phyloP scores from a whole-genome alignment of 257 asterid genomes.

The Buddleja alternifolia region DNA sequence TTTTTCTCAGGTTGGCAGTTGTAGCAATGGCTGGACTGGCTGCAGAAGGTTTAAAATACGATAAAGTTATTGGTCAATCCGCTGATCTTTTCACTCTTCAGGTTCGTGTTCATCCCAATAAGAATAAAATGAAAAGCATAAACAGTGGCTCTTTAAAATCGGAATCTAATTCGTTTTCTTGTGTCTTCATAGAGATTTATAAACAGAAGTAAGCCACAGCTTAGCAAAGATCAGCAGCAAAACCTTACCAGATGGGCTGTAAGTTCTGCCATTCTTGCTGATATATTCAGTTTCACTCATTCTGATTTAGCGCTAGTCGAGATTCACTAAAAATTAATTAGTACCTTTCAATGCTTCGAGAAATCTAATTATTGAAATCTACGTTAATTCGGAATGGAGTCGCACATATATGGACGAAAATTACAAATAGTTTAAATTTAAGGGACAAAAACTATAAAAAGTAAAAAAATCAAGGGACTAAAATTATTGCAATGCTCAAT shows the following conservation, averaged over 20 bases:
- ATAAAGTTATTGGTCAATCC: slow-evolving; percentile 91
- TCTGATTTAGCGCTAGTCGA: too few relatives aligned
- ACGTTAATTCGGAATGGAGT: too few relatives aligned
- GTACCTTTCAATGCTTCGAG: too few relatives aligned
- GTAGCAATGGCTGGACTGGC: slow-evolving; percentile 98
- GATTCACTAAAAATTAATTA: too few relatives aligned
- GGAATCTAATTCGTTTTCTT: slow-evolving; percentile 11
- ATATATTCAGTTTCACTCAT: too few relatives aligned
- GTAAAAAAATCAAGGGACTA: too few relatives aligned
- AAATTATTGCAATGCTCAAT: too few relatives aligned
- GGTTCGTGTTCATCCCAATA: slow-evolving; percentile 44
- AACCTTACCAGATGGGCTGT: slow-evolving; percentile 99
- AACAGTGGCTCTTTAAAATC: not conserved
- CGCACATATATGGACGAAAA: too few relatives aligned
- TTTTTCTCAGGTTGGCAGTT: slow-evolving; percentile 74
- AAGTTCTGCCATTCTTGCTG: slow-evolving; percentile 31
- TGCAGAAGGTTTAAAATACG: slow-evolving; percentile 92
- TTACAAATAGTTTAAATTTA: too few relatives aligned
- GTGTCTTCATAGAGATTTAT: slow-evolving; percentile 73
- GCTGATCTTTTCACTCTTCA: slow-evolving; percentile 95
- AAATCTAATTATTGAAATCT: too few relatives aligned
- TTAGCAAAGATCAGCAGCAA: slow-evolving; percentile 93
- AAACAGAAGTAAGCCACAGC: slow-evolving; percentile 82
- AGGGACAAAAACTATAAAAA: too few relatives aligned
- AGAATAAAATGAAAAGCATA: not conserved